Percentiles rank a stretch among this genome's conserved stretches.
phyloP scores from a whole-genome alignment of 2,329 filamentous ascomycete genomes.

The Cercospora canescens region DNA sequence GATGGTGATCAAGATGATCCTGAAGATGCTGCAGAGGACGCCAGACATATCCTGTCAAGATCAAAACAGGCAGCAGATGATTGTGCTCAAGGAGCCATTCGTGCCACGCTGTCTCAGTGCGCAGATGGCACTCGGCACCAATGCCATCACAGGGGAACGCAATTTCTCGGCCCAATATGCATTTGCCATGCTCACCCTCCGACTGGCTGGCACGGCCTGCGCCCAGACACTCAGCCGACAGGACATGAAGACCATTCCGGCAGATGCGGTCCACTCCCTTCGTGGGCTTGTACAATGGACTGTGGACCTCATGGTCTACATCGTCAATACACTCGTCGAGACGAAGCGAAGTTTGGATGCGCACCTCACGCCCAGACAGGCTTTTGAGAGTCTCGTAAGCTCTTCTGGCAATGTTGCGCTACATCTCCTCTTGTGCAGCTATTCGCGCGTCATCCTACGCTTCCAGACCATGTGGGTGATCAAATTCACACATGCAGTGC shows the following conservation, averaged over 20 bases:
- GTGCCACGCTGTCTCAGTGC: slow-evolving; percentile 77
- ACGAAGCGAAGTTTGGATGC: slow-evolving; percentile 32
- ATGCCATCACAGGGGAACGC: slow-evolving; percentile 59
- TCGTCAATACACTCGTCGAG: slow-evolving; percentile 55
- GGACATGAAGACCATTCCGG: slow-evolving; percentile 22
- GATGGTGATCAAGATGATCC: slow-evolving; percentile 63
- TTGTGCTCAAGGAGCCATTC: slow-evolving; percentile 69
- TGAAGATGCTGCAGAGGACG: slow-evolving; percentile 68
- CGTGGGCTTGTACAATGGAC: slow-evolving; percentile 78
- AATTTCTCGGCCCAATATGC: slow-evolving; percentile 72
- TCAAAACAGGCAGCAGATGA: slow-evolving; percentile 58
- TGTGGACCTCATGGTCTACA: slow-evolving; percentile 62
- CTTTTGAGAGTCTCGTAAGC: slow-evolving; percentile 24
- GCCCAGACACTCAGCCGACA: slow-evolving; percentile 26
- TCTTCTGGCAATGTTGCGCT: slow-evolving; percentile 31
- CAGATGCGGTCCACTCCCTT: slow-evolving; percentile 71
- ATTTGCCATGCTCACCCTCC: slow-evolving; percentile 71
- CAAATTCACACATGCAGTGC: slow-evolving; percentile 28
- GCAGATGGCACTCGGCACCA: slow-evolving; percentile 75
- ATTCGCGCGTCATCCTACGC: slow-evolving; percentile 70
- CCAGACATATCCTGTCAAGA: slow-evolving; percentile 74
- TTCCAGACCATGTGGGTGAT: slow-evolving; percentile 65
- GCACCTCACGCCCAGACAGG: slow-evolving; percentile 13
- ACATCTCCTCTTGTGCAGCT: slow-evolving; percentile 68
- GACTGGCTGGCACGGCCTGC: slow-evolving; percentile 54